Conservation (phyloP, 768 basidiomycete genomes). For the Scleroderma citrinum region DNA sequence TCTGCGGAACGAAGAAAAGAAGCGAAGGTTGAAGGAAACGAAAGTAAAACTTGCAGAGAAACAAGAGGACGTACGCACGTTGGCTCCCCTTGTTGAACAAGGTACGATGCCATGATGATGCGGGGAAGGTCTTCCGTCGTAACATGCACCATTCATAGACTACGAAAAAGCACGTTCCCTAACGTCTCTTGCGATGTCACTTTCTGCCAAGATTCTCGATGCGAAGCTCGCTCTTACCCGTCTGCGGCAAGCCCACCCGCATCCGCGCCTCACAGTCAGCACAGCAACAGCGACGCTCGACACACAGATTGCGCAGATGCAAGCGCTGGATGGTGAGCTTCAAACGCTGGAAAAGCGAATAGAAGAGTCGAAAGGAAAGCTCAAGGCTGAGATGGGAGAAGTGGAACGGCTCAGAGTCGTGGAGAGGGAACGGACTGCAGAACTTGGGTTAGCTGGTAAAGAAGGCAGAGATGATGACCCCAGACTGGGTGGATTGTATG, state of each 20-base stretch:
- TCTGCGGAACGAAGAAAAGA: constrained; percentile 61
- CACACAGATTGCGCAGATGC: constrained; percentile 75
- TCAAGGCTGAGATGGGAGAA: constrained; percentile 52
- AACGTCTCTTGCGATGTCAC: constrained; percentile 47
- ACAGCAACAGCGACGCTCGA: constrained; percentile 70
- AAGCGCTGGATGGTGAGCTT: constrained; percentile 62
- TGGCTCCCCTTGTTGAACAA: constrained; percentile 66
- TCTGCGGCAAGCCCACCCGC: constrained; percentile 74
- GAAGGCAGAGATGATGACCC: constrained; percentile 59
- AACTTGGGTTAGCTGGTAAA: constrained; percentile 48
- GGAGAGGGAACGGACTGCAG: constrained; percentile 58
- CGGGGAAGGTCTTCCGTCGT: not conserved
- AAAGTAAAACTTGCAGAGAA: constrained; percentile 60
- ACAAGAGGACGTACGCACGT: constrained; percentile 52
- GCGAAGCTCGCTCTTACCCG: constrained; percentile 74
- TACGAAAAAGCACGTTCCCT: constrained; percentile 50
- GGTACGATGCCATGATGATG: constrained; percentile 36
- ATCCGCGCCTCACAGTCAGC: constrained; percentile 71
- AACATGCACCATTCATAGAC: constrained; percentile 35
- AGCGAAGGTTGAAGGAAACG: constrained; percentile 55
- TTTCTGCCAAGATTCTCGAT: constrained; percentile 77
- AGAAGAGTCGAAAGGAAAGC: constrained; percentile 49
- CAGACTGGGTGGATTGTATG: constrained; percentile 57
- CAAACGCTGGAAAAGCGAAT: constrained; percentile 46
- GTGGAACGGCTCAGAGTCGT: constrained; percentile 55